These are phyloP conservation scores for Brassica carinata DNA, from an alignment of 345 rosid species.

Conservation along the genomic window DNA sequence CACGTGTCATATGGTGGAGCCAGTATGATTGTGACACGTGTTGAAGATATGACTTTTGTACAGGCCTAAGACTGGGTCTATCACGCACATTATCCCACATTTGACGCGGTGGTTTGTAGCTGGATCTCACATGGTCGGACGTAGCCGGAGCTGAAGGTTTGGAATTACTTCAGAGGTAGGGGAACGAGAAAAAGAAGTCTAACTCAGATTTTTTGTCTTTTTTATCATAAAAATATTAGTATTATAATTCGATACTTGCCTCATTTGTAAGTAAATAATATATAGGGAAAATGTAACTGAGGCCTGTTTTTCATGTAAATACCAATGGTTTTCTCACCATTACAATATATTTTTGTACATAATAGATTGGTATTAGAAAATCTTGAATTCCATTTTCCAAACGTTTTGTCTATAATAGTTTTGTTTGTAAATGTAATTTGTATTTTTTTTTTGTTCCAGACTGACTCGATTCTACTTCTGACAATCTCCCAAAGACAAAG, in stretches of 20 bases:
- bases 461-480: conserved; percentile 13
- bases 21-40: neutral
- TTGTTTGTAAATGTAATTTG: neutral
- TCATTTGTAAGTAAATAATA: neutral
- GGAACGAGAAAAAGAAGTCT: neutral
- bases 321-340: neutral
- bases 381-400: neutral
- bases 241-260: neutral
- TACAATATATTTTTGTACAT: neutral
- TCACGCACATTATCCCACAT: neutral
- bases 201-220: neutral
- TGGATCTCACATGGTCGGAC: neutral
- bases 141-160: neutral
- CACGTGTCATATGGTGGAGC: neutral
- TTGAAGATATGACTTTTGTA: neutral
- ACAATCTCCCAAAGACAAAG: conserved; percentile 47
- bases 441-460: neutral
- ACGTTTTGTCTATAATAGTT: neutral
- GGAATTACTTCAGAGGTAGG: neutral
- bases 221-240: neutral
- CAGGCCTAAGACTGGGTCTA: conserved; percentile 16
- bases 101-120: conserved; percentile 7
- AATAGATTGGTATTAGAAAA: neutral
- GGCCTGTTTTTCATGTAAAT: conserved; percentile 12
- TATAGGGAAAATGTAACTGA: conserved; percentile 21